Evolutionary conservation across 345 rosid species (phyloP), one percentile per base, ranked within the genome.

Genomic region (Populus simonii): DNA sequence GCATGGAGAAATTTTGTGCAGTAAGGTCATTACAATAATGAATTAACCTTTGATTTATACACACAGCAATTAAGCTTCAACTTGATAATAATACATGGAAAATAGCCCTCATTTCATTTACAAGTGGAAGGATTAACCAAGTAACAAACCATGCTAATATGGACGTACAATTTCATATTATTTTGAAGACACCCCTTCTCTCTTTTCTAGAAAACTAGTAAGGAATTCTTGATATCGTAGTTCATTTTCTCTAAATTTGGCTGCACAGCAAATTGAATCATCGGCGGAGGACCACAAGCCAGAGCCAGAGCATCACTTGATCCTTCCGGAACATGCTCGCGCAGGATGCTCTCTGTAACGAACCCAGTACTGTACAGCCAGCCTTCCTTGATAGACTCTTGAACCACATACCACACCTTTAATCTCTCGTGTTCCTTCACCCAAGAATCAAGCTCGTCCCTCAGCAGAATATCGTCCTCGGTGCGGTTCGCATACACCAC

Each of bases 281-380:
- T 96, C 9, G 97, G 96, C 2, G 99, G 99, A 4, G 99, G 98
- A 23, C 99, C 99, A 18, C 98, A 96, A 1, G 94, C 91, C 78
- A 96, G 82, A 0, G 98, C 98, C 12, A 93, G 83, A 6, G 89
- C 69, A 0, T 89, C 93, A 3, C 77, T 80, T 2, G 91, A 82
- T 23, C 98, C 94, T 55, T 74, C 85, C 0, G 98, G 97, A 7
- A 91, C 18, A 57, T 90, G 97, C 71, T 89, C 91, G 71, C 96
- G 77, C 76, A 96, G 71, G 45, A 96, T 81, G n/a, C 43, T 79
- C 76, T 93, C 97, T 2, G 90, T 90, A 38, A 96, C 61, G 82
- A 86, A 90, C 16, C 99, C 99, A 0, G 81, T 70, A 71, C 98
- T 92, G 47, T 92, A 92, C 8, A 72, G 76, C 99, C 99, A 96